Evolutionary conservation across 2,329 filamentous ascomycete species (phyloP), one percentile per base, ranked within the genome.

Genomic region (Cordyceps fumosorosea): DNA sequence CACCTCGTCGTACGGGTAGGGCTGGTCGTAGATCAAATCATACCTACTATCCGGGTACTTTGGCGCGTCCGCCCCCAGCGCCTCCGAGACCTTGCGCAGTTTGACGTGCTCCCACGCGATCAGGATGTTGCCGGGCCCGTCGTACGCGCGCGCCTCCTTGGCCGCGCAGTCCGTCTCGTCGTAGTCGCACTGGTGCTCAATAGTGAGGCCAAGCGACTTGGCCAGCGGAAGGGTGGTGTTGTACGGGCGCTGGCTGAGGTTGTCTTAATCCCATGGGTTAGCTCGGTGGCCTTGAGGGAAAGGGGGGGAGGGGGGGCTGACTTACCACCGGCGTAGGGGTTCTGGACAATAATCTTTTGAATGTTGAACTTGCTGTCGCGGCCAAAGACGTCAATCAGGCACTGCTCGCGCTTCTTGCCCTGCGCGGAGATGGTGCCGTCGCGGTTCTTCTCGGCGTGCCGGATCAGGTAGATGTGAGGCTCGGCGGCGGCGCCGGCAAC

Each of bases 361-460:
- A 85, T 84, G 55, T 83, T 69, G 69, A 84, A 85, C 1, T 47
- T 42, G 0, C 79, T 82, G 20, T 67, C 68, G 0, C 72, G 68
- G 1, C 81, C 80, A 66, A 85, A 85, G 3, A 85, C 78, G n/a
- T 67, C 72, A 5, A 78, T 72, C 22, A 85, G 71, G 65, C 82
- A 84, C 67, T 85, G 78, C 0, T 82, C 80, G 44, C 83, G 80
- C 69, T 83, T 64, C 52, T 76, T 64, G 14, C 83, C 83, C 62
- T 77, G 67, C 0, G 76, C 65, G 52, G 68, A 81, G 40, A 85
- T 74, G 61, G 78, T 73, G 37, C 75, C 74, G 12, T 75, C 76
- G 56, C 77, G 69, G 7, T 82, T 82, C 69, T 86, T 85, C 69
- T 86, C 83, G 62, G 82, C 83, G 65, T 86, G 83, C 18, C 83